Evolutionary conservation across 2,329 filamentous ascomycete genomes (phyloP).

Genomic region (Arthrobotrys sinensis): DNA sequence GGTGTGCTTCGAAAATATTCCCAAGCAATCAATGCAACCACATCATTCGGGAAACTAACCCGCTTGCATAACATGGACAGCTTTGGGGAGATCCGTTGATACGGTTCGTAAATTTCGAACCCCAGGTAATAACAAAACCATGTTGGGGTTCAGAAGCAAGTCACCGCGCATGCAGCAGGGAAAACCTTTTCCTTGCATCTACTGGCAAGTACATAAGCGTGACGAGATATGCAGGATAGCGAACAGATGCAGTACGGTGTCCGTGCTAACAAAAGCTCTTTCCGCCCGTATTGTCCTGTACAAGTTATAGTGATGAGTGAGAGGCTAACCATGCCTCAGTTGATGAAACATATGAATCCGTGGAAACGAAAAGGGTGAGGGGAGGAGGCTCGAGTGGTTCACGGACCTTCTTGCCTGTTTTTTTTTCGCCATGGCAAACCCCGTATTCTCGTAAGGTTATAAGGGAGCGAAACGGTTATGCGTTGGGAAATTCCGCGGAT

Average conservation of each 20-base stretch:
- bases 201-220: slow-evolving; percentile 46
- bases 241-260: slow-evolving; percentile 11
- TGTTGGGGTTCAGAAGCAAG: slow-evolving; percentile 60
- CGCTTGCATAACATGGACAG: slow-evolving; percentile 22
- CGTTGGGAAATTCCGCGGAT: slow-evolving; percentile 43
- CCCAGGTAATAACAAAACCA: slow-evolving; percentile 35
- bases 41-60: slow-evolving; percentile 54
- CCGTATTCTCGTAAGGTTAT: slow-evolving; percentile 19
- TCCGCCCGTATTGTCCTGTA: too few relatives aligned
- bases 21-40: slow-evolving; percentile 57
- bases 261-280: slow-evolving; percentile 14
- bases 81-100: slow-evolving; percentile 45
- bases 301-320: not conserved
- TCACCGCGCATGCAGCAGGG: slow-evolving; percentile 60
- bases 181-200: slow-evolving; percentile 50
- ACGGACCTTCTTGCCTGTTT: slow-evolving; percentile 36
- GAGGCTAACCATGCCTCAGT: slow-evolving; percentile 14
- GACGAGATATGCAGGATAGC: slow-evolving; percentile 54
- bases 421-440: slow-evolving; percentile 25
- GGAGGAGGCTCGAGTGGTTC: slow-evolving; percentile 36
- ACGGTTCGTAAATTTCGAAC: slow-evolving; percentile 40
- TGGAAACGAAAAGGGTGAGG: slow-evolving; percentile 14
- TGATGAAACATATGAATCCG: slow-evolving; percentile 28
- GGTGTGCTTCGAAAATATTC: slow-evolving; percentile 31
- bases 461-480: slow-evolving; percentile 30